Evolutionary conservation across 768 basidiomycete genomes (phyloP), one percentile per base, ranked within the genome.

Genomic region (Calocybe indica): DNA sequence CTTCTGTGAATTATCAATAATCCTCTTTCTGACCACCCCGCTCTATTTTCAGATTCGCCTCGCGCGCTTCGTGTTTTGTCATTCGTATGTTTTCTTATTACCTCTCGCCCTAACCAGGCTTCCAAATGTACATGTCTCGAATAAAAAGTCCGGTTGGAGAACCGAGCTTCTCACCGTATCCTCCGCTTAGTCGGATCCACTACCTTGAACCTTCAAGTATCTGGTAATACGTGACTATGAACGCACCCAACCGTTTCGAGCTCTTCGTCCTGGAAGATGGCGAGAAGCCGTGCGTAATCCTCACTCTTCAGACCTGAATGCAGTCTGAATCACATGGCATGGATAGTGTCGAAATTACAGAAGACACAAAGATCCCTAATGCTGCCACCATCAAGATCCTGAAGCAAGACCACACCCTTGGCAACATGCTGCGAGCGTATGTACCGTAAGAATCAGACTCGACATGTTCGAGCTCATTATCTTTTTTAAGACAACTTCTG

Each of bases 291-390:
- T 97, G 74, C 74, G 92, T 85, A 45, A 39, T 30, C 22, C 37
- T 45, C 43, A 28, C 9, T 37, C 38, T 31, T 13, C 6, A 33
- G 44, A 47, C 33, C 48, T 46, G 15, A 30, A 22, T 22, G 8
- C 22, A 9, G 8, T 43, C 12, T 43, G 5, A 11, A 32, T 37
- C 2, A 3, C 13, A 22, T 22, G 22, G 22, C 22, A 22, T 22
- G 22, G 22, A 29, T 61, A 97, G 94, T 39, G 82, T 98, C 47
- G 89, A 92, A 58, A 75, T 98, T 38, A 81, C 78, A 0, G 94
- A 98, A 67, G 96, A 99, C 68, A 94, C 92, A 38, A 97, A 96
- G 71, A 92, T 98, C 52, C 94, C 94, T 0, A 96, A 97, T 58
- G 93, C 96, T 1, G 95, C 95, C 12, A 95, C 94, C 0, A 82